Conservation (phyloP, 176 grass and related monocot genomes). For the Hordeum vulgare region DNA sequence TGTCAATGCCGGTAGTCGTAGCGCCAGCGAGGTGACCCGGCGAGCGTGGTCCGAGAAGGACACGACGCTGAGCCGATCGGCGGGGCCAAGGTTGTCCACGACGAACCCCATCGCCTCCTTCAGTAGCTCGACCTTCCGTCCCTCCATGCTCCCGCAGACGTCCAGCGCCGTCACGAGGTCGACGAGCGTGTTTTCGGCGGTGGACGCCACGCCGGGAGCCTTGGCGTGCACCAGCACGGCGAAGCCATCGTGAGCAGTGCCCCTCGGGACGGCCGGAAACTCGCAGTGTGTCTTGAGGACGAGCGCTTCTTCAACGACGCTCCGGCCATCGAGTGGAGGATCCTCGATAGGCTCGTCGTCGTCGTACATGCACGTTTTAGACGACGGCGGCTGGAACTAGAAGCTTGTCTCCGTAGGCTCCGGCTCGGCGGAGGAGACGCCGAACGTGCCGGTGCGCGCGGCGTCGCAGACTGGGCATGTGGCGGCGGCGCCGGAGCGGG, state of each 20-base stretch:
- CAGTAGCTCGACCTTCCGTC: constrained; percentile 47
- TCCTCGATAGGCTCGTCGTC: constrained; percentile 29
- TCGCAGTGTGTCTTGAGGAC: constrained; percentile 42
- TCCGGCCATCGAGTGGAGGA: neutral
- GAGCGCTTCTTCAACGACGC: neutral
- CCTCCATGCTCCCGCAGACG: constrained; percentile 70
- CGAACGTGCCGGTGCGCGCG: constrained; percentile 16
- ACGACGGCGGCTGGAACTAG: neutral
- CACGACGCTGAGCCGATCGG: constrained; percentile 61
- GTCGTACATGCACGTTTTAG: constrained; percentile 28
- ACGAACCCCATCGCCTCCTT: constrained; percentile 77
- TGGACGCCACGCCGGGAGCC: constrained; percentile 18
- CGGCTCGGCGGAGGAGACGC: neutral
- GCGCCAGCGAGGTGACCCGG: constrained; percentile 30
- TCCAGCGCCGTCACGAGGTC: constrained; percentile 80
- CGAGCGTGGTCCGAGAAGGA: constrained; percentile 47
- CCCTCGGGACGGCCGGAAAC: constrained; percentile 22
- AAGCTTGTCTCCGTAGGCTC: neutral
- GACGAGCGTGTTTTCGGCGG: neutral
- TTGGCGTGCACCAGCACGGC: constrained; percentile 46
- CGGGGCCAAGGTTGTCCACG: constrained; percentile 57
- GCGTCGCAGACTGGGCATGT: constrained; percentile 42
- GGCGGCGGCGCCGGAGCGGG: constrained; percentile 33
- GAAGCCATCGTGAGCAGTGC: constrained; percentile 27
- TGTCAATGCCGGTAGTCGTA: too few species aligned